Conservation (phyloP, 202 grass and related monocot species). For the Tripidium arundinaceum region DNA sequence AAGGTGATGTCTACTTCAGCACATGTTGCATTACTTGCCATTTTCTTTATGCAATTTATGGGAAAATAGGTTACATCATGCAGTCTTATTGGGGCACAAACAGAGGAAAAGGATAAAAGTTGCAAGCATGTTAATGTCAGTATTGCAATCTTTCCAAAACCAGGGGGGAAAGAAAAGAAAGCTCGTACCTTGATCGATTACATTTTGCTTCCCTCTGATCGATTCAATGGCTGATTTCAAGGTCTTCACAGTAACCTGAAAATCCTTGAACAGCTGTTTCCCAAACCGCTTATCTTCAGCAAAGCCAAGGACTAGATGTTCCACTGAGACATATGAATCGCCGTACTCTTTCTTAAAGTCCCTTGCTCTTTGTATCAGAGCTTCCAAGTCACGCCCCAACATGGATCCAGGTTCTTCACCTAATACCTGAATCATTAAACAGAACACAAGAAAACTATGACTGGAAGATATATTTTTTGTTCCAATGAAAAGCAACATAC, state of each 20-base stretch:
- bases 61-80: neutral
- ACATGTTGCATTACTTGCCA: neutral
- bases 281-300: conserved; percentile 86
- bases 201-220: conserved; percentile 90
- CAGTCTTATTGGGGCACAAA: neutral
- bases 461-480: neutral
- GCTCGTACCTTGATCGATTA: conserved; percentile 82
- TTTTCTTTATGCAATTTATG: neutral
- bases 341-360: conserved; percentile 94
- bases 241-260: conserved; percentile 66
- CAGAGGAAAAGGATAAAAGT: neutral
- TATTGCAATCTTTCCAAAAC: neutral
- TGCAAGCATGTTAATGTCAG: neutral
- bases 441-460: neutral
- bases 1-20: neutral
- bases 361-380: conserved; percentile 83
- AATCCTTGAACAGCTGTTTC: conserved; percentile 87
- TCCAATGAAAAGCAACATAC: neutral
- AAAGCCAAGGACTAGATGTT: conserved; percentile 91
- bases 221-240: conserved; percentile 78
- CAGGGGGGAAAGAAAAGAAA: neutral
- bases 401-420: conserved; percentile 91
- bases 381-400: conserved; percentile 87
- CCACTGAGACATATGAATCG: conserved; percentile 93
- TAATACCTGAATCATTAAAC: conserved; percentile 55